A percentile compares a stretch with the other conserved stretches of the same genome.
These are phyloP conservation scores for Microbotryum saponariae DNA, from an alignment of 1,284 basidiomycete genomes.

Conservation along the genomic window DNA sequence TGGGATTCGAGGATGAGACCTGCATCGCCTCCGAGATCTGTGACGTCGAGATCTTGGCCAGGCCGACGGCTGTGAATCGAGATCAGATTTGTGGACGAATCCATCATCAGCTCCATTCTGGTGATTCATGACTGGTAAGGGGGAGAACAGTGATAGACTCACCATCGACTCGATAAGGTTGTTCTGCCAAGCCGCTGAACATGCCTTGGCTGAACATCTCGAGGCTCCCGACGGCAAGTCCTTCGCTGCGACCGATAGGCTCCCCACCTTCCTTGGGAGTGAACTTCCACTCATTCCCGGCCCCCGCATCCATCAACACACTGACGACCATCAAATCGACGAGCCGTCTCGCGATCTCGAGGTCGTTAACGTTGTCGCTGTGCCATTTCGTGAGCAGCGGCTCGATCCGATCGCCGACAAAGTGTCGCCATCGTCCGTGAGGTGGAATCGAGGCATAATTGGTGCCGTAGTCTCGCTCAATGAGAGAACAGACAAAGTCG, in stretches of 20 bases:
- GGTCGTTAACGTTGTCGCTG: conserved; percentile 48
- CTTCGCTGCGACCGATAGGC: conserved; percentile 70
- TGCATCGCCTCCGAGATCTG: conserved; percentile 68
- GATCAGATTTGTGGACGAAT: not conserved
- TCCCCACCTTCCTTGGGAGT: conserved; percentile 52
- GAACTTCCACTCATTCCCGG: conserved; percentile 75
- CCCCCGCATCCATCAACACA: conserved; percentile 87
- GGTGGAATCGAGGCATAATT: conserved; percentile 68
- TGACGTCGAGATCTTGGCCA: conserved; percentile 58
- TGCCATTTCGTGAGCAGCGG: conserved; percentile 48
- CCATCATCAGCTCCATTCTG: conserved; percentile 1
- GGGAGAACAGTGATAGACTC: conserved; percentile 23
- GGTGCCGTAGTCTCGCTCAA: conserved; percentile 75
- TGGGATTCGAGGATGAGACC: conserved; percentile 65
- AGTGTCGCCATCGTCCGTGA: conserved; percentile 85
- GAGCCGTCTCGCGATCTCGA: conserved; percentile 62
- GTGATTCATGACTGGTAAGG: too few relatives aligned
- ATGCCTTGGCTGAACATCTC: conserved; percentile 80
- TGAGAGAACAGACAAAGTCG: conserved; percentile 73
- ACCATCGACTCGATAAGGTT: conserved; percentile 75
- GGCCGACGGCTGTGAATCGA: conserved; percentile 54
- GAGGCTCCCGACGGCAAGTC: conserved; percentile 81
- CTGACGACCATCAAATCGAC: conserved; percentile 89
- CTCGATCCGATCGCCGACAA: conserved; percentile 55
- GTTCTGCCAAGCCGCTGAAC: conserved; percentile 58